Conservation (phyloP, 2,329 filamentous ascomycete species). For the Dothistroma pini region DNA sequence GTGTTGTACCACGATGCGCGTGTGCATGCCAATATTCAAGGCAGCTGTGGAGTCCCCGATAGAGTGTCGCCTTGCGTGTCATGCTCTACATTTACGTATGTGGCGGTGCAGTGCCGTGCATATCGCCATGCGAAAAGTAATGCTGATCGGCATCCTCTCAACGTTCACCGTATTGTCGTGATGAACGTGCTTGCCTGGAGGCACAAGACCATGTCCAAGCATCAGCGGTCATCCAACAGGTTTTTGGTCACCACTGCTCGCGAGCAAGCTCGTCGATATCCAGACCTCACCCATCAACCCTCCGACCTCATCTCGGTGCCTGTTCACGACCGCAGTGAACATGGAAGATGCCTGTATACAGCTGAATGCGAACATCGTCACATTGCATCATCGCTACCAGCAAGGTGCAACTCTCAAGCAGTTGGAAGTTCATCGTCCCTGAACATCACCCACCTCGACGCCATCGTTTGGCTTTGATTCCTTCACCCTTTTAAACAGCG, state of each 20-base stretch:
- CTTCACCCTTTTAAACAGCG: conserved; percentile 45
- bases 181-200: not conserved
- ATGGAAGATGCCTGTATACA: not conserved
- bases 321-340: no score
- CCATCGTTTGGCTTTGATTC: not conserved
- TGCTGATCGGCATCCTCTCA: not conserved
- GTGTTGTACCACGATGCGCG: not conserved
- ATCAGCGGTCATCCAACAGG: no score
- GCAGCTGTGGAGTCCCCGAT: not conserved
- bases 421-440: not conserved
- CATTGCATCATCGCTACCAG: not conserved
- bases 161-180: not conserved
- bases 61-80: not conserved
- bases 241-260: no score
- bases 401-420: not conserved
- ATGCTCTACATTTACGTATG: not conserved
- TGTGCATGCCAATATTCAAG: not conserved
- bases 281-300: not conserved
- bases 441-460: not conserved
- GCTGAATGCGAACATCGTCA: not conserved
- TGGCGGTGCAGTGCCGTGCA: not conserved
- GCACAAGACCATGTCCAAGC: not conserved
- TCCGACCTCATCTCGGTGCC: no score
- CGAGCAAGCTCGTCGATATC: no score
- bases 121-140: not conserved